These are phyloP conservation scores for Rhodotorula diobovata DNA, from an alignment of 768 basidiomycete species.

Conservation along the genomic window DNA sequence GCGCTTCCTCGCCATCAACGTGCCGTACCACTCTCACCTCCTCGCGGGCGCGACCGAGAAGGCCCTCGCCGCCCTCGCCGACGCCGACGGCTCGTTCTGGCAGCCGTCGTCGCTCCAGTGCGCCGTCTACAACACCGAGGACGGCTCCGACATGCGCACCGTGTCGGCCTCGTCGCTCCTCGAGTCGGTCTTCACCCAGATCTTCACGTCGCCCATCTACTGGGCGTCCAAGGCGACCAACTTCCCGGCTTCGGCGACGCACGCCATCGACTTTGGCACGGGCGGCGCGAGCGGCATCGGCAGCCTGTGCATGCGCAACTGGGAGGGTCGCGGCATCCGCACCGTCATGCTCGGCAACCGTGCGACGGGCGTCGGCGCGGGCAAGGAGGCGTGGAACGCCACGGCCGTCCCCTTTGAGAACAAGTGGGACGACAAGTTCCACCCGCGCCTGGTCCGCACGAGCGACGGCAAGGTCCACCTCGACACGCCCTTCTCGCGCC, in stretches of 20 bases:
- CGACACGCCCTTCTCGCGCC: constrained; percentile 92
- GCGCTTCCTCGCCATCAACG: constrained; percentile 90
- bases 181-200: constrained; percentile 82
- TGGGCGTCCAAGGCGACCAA: constrained; percentile 77
- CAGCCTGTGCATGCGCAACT: constrained; percentile 77
- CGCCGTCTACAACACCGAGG: constrained; percentile 86
- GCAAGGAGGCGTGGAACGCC: constrained; percentile 70
- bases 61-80: constrained; percentile 67
- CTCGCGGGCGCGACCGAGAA: constrained; percentile 68
- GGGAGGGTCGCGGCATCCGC: constrained; percentile 88
- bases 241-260: constrained; percentile 86
- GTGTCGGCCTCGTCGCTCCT: constrained; percentile 65
- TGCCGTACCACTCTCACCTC: constrained; percentile 92
- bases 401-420: constrained; percentile 65
- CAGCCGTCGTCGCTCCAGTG: constrained; percentile 63
- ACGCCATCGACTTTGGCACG: constrained; percentile 93
- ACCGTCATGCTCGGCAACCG: constrained; percentile 86
- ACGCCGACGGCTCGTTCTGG: constrained; percentile 49
- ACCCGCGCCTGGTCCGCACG: constrained; percentile 79
- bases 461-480: constrained; percentile 88
- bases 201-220: constrained; percentile 85
- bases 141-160: constrained; percentile 78
- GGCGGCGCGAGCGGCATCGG: constrained; percentile 92
- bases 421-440: constrained; percentile 87
- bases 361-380: constrained; percentile 65